Base-by-base conservation (phyloP, 2,329 filamentous ascomycete species). In the Nigrospora oryzae region DNA sequence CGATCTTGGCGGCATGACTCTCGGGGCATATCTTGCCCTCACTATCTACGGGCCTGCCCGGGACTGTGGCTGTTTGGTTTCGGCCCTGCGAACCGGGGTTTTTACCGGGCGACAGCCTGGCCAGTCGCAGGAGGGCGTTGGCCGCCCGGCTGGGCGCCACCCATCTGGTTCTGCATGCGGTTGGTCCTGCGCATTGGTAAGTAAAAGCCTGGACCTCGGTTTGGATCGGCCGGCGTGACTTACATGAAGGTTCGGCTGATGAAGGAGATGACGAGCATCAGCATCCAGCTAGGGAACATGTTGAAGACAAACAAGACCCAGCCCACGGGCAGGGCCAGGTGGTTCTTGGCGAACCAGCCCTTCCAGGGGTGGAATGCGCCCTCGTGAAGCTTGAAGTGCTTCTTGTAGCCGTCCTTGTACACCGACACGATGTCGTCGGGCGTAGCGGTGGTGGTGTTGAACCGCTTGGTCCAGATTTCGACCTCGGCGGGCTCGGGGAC, bases 311-410 rank as follows among this genome's bases (percentile, higher is more conserved):
- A 89, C 54, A 88, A 70, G 42, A 75, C 53, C 60, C 86, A 89
- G 46, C 75, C 86, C 37, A 84, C 64, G 35, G 84, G 83, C 43
- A 84, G 65, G 31, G 75, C 69, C 30, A 88, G 56, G 51, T 76
- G 74, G 51, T 77, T 73, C 68, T 85, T 65, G 48, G 79, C 80
- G 36, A 86, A 66, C 49, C 69, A 65, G 50, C 86, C 84, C 56
- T 87, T 77, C 59, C 89, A 84, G 49, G 86, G 86, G 63, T 91
- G 86, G 73, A 86, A 89, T 59, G 74, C 70, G 42, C 84, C 83
- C 53, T 86, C 79, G 45, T 74, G 60, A 36, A 65, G 58, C 31
- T 56, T 58, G 58, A 73, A 70, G 43, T 49, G 49, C 28, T 60
- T 56, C 55, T 67, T 67, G 48, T 58, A 59, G 37, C 62, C 60